Conservation (phyloP, 441 rosid species). For the Jatropha multifida region DNA sequence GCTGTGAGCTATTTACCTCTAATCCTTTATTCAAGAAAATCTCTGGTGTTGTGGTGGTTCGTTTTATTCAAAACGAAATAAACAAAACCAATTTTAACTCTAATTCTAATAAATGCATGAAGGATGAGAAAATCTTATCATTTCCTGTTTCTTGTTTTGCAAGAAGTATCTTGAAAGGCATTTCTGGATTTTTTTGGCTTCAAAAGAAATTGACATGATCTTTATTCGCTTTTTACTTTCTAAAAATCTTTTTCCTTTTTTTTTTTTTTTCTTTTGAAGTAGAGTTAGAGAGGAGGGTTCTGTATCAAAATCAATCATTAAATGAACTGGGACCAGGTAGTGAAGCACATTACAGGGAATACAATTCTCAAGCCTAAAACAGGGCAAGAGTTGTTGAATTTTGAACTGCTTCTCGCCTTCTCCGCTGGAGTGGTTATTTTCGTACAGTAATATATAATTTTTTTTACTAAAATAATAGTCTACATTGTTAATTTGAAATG, state of each 20-base stretch:
- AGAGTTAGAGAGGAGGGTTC: background rate
- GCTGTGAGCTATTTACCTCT: background rate
- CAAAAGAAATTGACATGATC: background rate
- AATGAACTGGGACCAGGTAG: background rate
- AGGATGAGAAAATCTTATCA: background rate
- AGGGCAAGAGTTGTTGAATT: background rate
- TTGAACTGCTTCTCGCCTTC: background rate
- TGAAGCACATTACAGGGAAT: background rate
- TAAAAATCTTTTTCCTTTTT: background rate
- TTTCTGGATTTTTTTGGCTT: background rate
- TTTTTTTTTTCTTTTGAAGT: background rate
- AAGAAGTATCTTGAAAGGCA: constrained; percentile 12
- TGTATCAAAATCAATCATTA: background rate
- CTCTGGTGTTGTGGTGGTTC: background rate
- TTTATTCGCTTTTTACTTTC: too few relatives aligned
- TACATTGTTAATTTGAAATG: too few relatives aligned
- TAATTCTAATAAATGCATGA: background rate
- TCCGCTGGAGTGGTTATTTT: background rate
- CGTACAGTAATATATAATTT: background rate
- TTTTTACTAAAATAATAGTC: too few relatives aligned
- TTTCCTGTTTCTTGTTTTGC: background rate
- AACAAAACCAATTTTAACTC: too few relatives aligned
- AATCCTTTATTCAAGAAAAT: background rate
- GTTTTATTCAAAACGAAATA: background rate
- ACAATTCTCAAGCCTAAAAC: background rate